phyloP scores from a whole-genome alignment of 2,329 filamentous ascomycete species.

The Phialemoniopsis sp. region DNA sequence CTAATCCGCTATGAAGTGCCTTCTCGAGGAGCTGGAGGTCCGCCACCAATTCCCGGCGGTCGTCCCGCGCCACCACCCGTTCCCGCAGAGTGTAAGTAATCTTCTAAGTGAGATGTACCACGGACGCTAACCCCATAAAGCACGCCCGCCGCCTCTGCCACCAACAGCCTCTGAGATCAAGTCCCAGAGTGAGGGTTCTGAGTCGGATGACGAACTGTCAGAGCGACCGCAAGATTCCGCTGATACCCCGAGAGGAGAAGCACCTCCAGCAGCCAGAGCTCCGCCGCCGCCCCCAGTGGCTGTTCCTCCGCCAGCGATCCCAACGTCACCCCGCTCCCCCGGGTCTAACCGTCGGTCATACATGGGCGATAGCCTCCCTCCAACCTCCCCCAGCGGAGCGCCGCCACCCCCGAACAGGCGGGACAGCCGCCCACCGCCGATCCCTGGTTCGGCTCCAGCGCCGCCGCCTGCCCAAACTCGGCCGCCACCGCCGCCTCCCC shows the following conservation, averaged over 20 bases:
- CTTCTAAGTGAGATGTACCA: conserved; percentile 1
- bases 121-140: conserved; percentile 35
- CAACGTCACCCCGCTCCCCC: conserved; percentile 28
- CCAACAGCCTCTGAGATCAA: conserved; percentile 44
- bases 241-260: conserved; percentile 31
- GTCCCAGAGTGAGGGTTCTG: conserved; percentile 74
- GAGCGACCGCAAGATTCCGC: conserved; percentile 38
- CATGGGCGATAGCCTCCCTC: conserved; percentile 27
- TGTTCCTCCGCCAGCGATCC: conserved; percentile 30
- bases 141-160: conserved; percentile 55
- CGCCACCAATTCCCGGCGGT: conserved; percentile 43
- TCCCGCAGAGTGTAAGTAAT: conserved; percentile 56
- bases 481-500: conserved; percentile 65
- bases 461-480: conserved; percentile 48
- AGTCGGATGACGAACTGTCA: conserved; percentile 84
- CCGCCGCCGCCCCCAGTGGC: conserved; percentile 44
- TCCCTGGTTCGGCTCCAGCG: conserved; percentile 50
- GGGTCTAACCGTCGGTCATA: conserved; percentile 27
- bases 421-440: conserved; percentile 53
- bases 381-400: conserved; percentile 27
- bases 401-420: conserved; percentile 43
- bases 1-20: conserved; percentile 21
- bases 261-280: conserved; percentile 28
- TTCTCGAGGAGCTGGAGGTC: conserved; percentile 20
- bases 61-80: conserved; percentile 54